Conservation (phyloP, 257 asterid genomes). For the Salvia rosmarinus region DNA sequence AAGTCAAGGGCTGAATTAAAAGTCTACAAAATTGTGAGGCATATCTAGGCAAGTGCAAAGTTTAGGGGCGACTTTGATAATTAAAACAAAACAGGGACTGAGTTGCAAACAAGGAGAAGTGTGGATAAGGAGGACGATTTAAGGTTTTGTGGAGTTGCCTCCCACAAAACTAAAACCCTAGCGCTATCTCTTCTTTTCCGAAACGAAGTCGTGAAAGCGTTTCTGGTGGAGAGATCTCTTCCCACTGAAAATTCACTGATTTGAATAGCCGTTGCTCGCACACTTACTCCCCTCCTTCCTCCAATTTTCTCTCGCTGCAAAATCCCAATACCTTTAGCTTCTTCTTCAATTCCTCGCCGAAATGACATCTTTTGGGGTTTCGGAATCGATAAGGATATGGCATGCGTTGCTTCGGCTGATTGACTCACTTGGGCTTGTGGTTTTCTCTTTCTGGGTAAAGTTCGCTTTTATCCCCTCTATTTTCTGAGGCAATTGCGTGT, state of each 20-base stretch:
- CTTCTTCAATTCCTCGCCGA: constrained; percentile 1
- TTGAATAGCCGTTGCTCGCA: constrained; percentile 40
- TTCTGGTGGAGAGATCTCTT: constrained; percentile 42
- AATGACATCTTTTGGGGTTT: background rate
- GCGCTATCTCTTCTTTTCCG: constrained; percentile 34
- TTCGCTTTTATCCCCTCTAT: background rate
- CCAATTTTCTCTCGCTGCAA: constrained; percentile 28
- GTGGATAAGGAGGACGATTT: constrained; percentile 36
- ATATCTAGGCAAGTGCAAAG: background rate
- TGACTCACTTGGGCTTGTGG: constrained; percentile 26
- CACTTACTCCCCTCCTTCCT: constrained; percentile 45
- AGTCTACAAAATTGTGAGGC: background rate
- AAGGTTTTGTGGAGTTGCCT: constrained; percentile 31
- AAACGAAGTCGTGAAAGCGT: constrained; percentile 48
- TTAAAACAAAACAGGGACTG: background rate
- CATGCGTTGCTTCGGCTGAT: constrained; percentile 12
- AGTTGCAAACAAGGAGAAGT: constrained; percentile 18
- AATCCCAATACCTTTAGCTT: background rate
- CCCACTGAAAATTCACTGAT: constrained; percentile 29
- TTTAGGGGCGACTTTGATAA: background rate
- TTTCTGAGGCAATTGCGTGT: background rate
- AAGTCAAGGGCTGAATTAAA: background rate
- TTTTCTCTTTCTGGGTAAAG: constrained; percentile 26
- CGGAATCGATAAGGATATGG: constrained; percentile 17
- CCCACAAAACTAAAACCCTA: constrained; percentile 44